These are phyloP conservation scores for Alternaria alternata DNA, from an alignment of 2,329 filamentous ascomycete genomes.

Conservation along the genomic window DNA sequence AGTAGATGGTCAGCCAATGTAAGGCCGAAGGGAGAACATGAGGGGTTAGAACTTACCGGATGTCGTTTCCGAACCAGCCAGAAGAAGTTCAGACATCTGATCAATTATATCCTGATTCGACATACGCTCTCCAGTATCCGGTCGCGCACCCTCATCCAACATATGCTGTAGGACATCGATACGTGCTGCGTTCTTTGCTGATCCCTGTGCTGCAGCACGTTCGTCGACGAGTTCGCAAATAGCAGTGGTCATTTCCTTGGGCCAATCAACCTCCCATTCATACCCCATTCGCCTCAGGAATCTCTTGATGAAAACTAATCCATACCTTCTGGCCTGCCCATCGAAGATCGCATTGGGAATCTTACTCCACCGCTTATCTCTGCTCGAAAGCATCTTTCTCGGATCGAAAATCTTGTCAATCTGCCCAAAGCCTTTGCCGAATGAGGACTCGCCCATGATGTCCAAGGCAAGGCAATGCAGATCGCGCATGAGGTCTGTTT, in stretches of 20 bases:
- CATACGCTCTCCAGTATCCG: conserved; percentile 6
- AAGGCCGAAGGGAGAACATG: not conserved
- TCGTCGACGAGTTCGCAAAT: conserved; percentile 8
- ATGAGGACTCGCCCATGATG: conserved; percentile 7
- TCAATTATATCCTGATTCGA: conserved; percentile 7
- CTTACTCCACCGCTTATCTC: conserved; percentile 1
- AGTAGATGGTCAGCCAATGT: not conserved
- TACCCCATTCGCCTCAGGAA: not conserved
- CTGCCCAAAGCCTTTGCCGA: conserved; percentile 5
- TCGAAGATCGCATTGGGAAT: conserved; percentile 3
- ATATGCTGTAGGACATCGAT: conserved; percentile 9
- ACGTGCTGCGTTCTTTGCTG: not conserved
- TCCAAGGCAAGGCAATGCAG: conserved; percentile 4
- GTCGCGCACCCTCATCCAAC: conserved; percentile 6
- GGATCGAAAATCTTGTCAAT: conserved; percentile 10
- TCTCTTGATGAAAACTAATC: conserved; percentile 3
- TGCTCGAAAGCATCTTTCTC: not conserved
- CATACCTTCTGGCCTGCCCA: conserved; percentile 4
- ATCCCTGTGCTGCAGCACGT: conserved; percentile 2
- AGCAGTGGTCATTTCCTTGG: conserved; percentile 8
- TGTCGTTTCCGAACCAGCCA: conserved; percentile 2
- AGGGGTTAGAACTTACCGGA: not conserved
- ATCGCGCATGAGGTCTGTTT: conserved; percentile 8
- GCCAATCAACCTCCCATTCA: conserved; percentile 9
- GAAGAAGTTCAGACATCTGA: conserved; percentile 6